Percentiles rank a stretch among this genome's conserved stretches.
These are phyloP conservation scores for Syncephalastrum racemosum DNA, from an alignment of 371 early-diverging fungal species.

Conservation along the genomic window DNA sequence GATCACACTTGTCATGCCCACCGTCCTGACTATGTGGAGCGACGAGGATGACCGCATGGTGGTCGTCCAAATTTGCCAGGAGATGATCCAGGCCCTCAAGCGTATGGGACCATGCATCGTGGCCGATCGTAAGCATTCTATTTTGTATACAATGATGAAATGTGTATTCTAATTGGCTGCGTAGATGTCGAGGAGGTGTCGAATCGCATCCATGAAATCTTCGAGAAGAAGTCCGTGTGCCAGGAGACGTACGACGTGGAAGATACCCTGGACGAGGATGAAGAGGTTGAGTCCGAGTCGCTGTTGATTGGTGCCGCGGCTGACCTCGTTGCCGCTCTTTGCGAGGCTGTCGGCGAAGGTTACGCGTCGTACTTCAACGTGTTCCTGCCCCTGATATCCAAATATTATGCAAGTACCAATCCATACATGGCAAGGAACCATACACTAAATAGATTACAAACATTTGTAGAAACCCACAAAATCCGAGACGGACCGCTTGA, in stretches of 20 bases:
- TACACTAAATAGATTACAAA: too few relatives aligned
- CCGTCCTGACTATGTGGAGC: constrained; percentile 67
- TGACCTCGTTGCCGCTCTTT: constrained; percentile 79
- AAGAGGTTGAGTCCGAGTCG: constrained; percentile 81
- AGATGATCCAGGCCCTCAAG: constrained; percentile 67
- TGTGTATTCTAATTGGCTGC: background rate
- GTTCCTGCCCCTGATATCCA: constrained; percentile 73
- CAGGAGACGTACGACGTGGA: constrained; percentile 73
- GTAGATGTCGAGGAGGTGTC: constrained; percentile 50
- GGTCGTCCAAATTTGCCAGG: constrained; percentile 75
- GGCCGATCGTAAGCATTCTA: constrained; percentile 53
- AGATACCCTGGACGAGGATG: constrained; percentile 71
- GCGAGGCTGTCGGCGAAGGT: constrained; percentile 67
- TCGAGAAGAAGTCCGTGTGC: constrained; percentile 78
- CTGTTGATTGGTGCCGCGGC: constrained; percentile 75
- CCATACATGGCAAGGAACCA: background rate
- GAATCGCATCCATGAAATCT: constrained; percentile 58
- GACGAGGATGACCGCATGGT: constrained; percentile 82
- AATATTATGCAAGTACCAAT: constrained; percentile 49
- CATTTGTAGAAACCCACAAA: constrained; percentile 55
- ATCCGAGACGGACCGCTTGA: constrained; percentile 74
- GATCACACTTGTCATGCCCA: constrained; percentile 63
- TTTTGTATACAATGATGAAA: background rate
- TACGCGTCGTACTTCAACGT: constrained; percentile 69
- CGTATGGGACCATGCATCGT: constrained; percentile 81